Conservation (phyloP, 2,329 filamentous ascomycete genomes). For the Fusarium nelsonii region DNA sequence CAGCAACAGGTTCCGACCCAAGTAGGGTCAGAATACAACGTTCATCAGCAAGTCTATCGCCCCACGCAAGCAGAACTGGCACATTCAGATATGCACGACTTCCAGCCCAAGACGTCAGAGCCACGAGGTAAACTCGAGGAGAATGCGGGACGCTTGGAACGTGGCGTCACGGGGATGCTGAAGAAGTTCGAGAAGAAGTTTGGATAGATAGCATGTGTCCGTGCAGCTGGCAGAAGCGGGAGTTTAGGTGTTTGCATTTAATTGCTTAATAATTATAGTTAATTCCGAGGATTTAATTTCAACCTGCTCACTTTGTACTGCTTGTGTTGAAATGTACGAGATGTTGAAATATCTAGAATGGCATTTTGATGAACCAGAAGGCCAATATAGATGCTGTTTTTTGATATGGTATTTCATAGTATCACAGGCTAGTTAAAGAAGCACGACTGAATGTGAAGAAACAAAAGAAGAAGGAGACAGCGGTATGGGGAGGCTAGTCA, state of each 20-base stretch:
- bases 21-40: conserved; percentile 61
- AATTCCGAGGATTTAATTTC: conserved; percentile 11
- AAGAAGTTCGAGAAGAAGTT: conserved; percentile 86
- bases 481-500: neutral
- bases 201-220: conserved; percentile 53
- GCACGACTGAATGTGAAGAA: neutral
- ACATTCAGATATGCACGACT: conserved; percentile 52
- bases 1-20: conserved; percentile 39
- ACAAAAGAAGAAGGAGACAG: neutral
- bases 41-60: conserved; percentile 78
- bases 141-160: conserved; percentile 74
- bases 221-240: conserved; percentile 19
- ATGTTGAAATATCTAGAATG: too few species aligned
- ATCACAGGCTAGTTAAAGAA: neutral
- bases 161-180: conserved; percentile 76
- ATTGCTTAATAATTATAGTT: conserved; percentile 17
- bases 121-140: conserved; percentile 69
- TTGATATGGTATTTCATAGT: too few species aligned
- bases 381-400: too few species aligned
- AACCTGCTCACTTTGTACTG: neutral
- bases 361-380: too few species aligned
- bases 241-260: conserved; percentile 24
- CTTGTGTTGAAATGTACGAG: neutral
- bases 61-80: conserved; percentile 72
- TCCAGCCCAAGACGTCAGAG: conserved; percentile 59